phyloP scores from a whole-genome alignment of 352 stramenopile species.

The Globisporangium apiculatum region DNA sequence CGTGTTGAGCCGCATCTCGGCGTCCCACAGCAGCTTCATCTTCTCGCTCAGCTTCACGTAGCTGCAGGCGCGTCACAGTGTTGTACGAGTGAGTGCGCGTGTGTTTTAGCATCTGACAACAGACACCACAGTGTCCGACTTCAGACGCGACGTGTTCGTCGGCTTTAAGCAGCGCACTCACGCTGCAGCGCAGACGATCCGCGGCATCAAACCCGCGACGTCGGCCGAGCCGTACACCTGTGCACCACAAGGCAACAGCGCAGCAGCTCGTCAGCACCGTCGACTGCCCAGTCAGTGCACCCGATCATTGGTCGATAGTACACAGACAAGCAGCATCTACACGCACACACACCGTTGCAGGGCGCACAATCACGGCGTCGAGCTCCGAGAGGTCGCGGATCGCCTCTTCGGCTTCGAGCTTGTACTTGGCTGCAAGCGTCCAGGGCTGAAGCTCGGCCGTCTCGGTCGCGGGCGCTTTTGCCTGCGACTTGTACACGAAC shows the following conservation, averaged over 20 bases:
- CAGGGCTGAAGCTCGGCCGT: conserved; percentile 59
- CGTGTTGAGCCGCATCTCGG: conserved; percentile 84
- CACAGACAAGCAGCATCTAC: neutral
- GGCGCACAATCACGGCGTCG: conserved; percentile 68
- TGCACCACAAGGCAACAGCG: no score
- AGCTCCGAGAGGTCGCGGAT: conserved; percentile 52
- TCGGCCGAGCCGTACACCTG: conserved; percentile 79
- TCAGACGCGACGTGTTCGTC: neutral
- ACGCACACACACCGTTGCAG: conserved; percentile 39
- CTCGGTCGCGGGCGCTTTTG: conserved; percentile 59
- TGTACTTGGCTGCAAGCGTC: conserved; percentile 85
- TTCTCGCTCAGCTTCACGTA: conserved; percentile 83
- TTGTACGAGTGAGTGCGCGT: no score
- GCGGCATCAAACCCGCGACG: conserved; percentile 76
- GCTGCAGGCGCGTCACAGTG: conserved; percentile 14
- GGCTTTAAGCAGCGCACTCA: conserved; percentile 21
- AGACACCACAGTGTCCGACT: neutral
- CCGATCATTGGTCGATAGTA: neutral
- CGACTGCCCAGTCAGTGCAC: no score
- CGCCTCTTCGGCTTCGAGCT: conserved; percentile 72
- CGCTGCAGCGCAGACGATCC: conserved; percentile 78
- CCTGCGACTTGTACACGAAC: conserved; percentile 87
- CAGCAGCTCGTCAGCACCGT: no score
- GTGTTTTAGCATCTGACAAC: no score
- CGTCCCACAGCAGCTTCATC: conserved; percentile 86